Evolutionary conservation across 345 rosid species (phyloP).

Genomic region (Eucalyptus polyanthemos): DNA sequence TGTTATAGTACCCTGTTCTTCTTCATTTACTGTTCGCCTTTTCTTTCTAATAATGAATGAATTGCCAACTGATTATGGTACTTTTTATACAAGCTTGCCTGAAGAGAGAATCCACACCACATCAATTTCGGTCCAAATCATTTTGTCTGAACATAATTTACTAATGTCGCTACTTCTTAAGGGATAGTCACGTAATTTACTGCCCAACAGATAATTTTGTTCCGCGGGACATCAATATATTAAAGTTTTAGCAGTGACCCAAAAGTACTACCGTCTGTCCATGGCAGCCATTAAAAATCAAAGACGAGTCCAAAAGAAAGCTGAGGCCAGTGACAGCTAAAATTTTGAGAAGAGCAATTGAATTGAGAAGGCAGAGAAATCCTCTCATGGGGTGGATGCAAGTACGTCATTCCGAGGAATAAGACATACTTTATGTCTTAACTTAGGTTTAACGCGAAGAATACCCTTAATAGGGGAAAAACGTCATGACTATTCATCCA

Average conservation of each 20-base stretch:
- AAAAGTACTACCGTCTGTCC: not conserved
- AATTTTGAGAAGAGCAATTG: not conserved
- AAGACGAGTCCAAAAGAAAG: not conserved
- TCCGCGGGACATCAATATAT: not conserved
- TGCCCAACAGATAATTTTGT: not conserved
- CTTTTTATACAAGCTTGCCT: not conserved
- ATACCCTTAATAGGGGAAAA: not conserved
- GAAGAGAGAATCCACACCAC: not conserved
- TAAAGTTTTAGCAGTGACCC: not conserved
- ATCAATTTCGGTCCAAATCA: not conserved
- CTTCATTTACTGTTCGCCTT: not conserved
- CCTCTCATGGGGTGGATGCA: not conserved
- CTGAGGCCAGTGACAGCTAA: not conserved
- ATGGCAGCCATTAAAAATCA: not conserved
- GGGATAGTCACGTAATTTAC: not conserved
- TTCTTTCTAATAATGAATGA: not conserved
- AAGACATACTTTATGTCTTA: not conserved
- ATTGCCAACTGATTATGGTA: not conserved
- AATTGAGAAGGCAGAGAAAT: not conserved
- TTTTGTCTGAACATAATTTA: not conserved
- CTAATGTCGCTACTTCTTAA: not conserved
- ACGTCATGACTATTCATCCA: not conserved
- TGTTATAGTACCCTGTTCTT: not conserved
- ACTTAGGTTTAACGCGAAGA: not conserved
- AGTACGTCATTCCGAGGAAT: not conserved